Conservation (phyloP, 2,329 filamentous ascomycete genomes). For the Pleurostoma richardsiae region DNA sequence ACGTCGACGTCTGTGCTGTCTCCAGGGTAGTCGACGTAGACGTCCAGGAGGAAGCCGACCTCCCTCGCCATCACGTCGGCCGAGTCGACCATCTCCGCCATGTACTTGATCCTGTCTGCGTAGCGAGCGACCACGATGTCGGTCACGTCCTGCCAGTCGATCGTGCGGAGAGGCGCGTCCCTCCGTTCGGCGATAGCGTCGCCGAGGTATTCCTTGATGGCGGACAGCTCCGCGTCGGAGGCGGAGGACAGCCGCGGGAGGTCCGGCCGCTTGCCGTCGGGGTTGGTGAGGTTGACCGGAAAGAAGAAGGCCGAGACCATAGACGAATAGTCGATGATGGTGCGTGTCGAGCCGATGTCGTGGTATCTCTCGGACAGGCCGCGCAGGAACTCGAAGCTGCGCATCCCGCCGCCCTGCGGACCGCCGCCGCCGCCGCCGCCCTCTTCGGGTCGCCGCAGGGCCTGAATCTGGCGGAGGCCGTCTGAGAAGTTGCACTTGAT, state of each 20-base stretch:
- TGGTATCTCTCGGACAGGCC: slow-evolving; percentile 38
- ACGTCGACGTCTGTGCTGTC: slow-evolving; percentile 22
- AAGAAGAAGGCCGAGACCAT: slow-evolving; percentile 49
- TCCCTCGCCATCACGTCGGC: slow-evolving; percentile 24
- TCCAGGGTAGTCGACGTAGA: slow-evolving; percentile 36
- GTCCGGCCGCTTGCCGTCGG: slow-evolving; percentile 18
- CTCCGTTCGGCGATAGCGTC: slow-evolving; percentile 18
- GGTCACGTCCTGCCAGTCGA: slow-evolving; percentile 63
- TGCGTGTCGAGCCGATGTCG: slow-evolving; percentile 34
- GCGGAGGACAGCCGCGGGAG: slow-evolving; percentile 15
- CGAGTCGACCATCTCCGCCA: slow-evolving; percentile 23
- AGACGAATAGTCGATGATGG: slow-evolving; percentile 40
- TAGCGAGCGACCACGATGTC: slow-evolving; percentile 65
- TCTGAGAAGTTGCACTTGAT: slow-evolving; percentile 59
- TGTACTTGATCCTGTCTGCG: slow-evolving; percentile 42
- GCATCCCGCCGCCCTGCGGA: slow-evolving; percentile 15
- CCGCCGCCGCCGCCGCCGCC: slow-evolving; percentile 7
- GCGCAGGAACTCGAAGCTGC: slow-evolving; percentile 31
- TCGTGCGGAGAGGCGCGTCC: slow-evolving; percentile 21
- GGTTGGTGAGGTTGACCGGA: slow-evolving; percentile 42
- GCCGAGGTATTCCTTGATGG: slow-evolving; percentile 22
- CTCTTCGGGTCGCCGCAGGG: slow-evolving; percentile 19
- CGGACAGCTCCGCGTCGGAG: slow-evolving; percentile 12
- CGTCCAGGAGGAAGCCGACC: slow-evolving; percentile 31
- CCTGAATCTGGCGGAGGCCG: slow-evolving; percentile 29